Evolutionary conservation across 345 rosid genomes (phyloP), one percentile per base, ranked within the genome.

Genomic region (Hibiscus trionum): DNA sequence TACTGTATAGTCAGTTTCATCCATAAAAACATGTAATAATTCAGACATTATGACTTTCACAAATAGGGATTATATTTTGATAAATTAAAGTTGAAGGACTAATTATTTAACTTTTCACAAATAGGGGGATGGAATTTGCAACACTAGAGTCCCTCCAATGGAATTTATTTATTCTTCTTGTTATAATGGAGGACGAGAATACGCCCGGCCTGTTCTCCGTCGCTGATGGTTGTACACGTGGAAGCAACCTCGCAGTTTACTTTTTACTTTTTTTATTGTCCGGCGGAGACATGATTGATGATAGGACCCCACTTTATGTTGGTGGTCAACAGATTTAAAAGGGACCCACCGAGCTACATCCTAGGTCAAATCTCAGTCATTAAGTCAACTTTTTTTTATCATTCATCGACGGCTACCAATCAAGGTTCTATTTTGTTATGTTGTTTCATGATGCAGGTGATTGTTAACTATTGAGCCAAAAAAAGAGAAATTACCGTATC

Each of bases 1-100:
- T 61, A 66, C 75, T 75, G 92, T 71, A 78, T 80, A 74, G 92
- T 88, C 97, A 77, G 86, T 88, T 84, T 85, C 89, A 80, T 76
- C 58, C 44, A 63, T 63, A 57, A 52, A 77, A 56, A 77, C 11
- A 42, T 31, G 2, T 17, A 63, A 63, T 14, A 12, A 21, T 67
- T 49, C 58, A 27, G 0, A 49, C 12, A 47, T 46, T 47, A 66
- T 35, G 39, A 35, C 7, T 35, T 35, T 35, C 39, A 35, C 39
- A 35, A 35, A 5, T 35, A 35, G 39, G 1, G 46, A 39, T 39
- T 39, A 39, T 39, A 39, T 9, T 39, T 39, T 39, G 11, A 9
- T 7, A 1, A 42, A 42, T 42, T 42, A 42, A 42, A 42, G 11
- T 8, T 8, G 3, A 42, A 2, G 46, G 46, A 9, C 46, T 42